A percentile compares a stretch with the other conserved stretches of the same genome.
Evolutionary conservation across 139 green algal genomes (phyloP).

Genomic region (Marvania coccoides): DNA sequence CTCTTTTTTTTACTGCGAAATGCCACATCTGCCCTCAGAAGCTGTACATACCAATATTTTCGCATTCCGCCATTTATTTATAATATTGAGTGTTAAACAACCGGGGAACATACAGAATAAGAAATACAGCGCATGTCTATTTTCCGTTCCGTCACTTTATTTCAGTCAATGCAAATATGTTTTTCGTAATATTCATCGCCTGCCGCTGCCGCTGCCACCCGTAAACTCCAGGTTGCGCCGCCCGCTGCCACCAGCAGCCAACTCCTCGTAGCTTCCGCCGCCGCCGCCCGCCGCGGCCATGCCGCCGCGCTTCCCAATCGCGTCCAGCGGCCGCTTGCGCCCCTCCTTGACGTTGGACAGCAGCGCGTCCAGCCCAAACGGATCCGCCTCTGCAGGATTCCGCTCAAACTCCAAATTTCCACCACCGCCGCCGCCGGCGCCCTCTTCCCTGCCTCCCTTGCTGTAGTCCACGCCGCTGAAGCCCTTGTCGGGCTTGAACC

Average conservation of each 20-base stretch:
- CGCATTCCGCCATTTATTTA: too few species aligned
- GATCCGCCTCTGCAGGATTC: constrained; percentile 71
- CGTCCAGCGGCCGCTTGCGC: constrained; percentile 27
- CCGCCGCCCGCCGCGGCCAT: not conserved
- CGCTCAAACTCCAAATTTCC: constrained; percentile 85
- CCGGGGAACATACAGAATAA: not conserved
- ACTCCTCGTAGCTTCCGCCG: not conserved
- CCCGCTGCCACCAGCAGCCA: not conserved
- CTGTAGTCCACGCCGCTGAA: constrained; percentile 68
- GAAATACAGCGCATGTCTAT: not conserved
- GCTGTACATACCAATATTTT: too few species aligned
- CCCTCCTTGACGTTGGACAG: constrained; percentile 59
- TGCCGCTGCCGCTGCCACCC: too few species aligned
- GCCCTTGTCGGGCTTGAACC: constrained; percentile 87
- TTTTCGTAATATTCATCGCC: too few species aligned
- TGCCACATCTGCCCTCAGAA: too few species aligned
- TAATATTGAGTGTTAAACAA: too few species aligned
- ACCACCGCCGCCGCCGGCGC: constrained; percentile 18
- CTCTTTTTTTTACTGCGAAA: too few species aligned
- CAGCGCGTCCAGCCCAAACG: constrained; percentile 92
- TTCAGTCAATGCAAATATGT: too few species aligned
- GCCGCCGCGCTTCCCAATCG: not conserved
- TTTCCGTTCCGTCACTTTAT: too few species aligned
- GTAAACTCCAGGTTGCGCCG: not conserved
- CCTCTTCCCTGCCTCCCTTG: constrained; percentile 15